Evolutionary conservation across 305 asterid genomes (phyloP).

Genomic region (Fraxinus greggii): DNA sequence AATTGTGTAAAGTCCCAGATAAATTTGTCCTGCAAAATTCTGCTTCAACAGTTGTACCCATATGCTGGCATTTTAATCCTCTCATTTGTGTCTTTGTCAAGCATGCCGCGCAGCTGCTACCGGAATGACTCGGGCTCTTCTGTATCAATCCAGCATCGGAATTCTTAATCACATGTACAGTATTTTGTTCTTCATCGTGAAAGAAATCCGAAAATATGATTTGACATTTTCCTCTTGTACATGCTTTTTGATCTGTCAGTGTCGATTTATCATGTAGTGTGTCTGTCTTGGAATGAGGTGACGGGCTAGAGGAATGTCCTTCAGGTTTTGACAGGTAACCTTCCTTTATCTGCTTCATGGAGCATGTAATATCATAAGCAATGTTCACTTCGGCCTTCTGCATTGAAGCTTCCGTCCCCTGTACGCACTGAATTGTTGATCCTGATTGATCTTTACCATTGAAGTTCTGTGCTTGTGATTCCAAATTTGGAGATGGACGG

Average conservation of each 20-base stretch:
- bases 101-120: conserved; percentile 41
- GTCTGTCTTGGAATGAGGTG: conserved; percentile 31
- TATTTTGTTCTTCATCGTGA: conserved; percentile 60
- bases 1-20: conserved; percentile 41
- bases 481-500: conserved; percentile 32
- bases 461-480: conserved; percentile 31
- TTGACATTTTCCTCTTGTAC: conserved; percentile 64
- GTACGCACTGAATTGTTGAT: conserved; percentile 27
- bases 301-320: conserved; percentile 28
- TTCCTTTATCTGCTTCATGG: conserved; percentile 29
- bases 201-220: conserved; percentile 67
- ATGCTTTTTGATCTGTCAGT: conserved; percentile 28
- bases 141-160: conserved; percentile 27
- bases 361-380: conserved; percentile 29
- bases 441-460: conserved; percentile 28
- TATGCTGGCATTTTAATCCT: conserved; percentile 46
- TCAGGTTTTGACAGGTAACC: conserved; percentile 29
- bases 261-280: conserved; percentile 24
- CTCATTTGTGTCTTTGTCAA: conserved; percentile 40
- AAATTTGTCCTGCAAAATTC: conserved; percentile 44
- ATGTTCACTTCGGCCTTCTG: conserved; percentile 31
- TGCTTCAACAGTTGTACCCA: conserved; percentile 33
- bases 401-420: conserved; percentile 24
- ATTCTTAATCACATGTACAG: conserved; percentile 33
- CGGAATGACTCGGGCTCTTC: conserved; percentile 40